phyloP scores from a whole-genome alignment of 805 yeast genomes.

The Candida cerambycidarum region DNA sequence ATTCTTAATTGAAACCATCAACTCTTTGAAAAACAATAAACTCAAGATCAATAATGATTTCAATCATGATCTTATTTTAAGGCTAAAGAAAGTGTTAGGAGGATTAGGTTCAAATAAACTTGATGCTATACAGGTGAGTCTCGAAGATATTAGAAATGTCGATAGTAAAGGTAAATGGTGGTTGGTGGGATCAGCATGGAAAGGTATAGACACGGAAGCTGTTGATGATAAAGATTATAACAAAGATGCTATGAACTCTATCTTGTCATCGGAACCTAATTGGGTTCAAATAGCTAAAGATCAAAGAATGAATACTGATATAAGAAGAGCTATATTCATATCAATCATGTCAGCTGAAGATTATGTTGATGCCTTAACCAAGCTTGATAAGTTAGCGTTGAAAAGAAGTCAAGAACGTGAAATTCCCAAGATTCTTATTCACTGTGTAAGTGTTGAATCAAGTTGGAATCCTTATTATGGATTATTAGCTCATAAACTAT shows the following conservation, averaged over 20 bases:
- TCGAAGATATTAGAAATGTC: conserved; percentile 76
- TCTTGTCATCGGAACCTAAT: conserved; percentile 70
- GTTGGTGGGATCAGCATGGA: conserved; percentile 98
- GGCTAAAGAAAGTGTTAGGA: conserved; percentile 66
- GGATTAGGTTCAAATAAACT: conserved; percentile 44
- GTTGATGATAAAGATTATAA: conserved; percentile 26
- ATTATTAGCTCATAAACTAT: conserved; percentile 69
- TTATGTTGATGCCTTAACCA: conserved; percentile 80
- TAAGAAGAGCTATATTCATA: conserved; percentile 89
- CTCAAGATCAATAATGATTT: conserved; percentile 55
- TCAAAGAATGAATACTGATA: conserved; percentile 93
- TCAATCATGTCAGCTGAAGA: conserved; percentile 96
- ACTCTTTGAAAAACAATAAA: conserved; percentile 84
- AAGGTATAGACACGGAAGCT: conserved; percentile 60
- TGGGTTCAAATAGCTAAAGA: conserved; percentile 84
- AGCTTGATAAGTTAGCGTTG: conserved; percentile 74
- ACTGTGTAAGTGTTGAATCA: conserved; percentile 82
- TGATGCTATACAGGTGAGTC: conserved; percentile 82
- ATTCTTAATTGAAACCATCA: conserved; percentile 80
- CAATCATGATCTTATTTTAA: conserved; percentile 49
- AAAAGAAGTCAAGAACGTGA: conserved; percentile 82
- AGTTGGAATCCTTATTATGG: conserved; percentile 90
- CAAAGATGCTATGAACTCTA: conserved; percentile 51
- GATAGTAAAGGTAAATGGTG: conserved; percentile 96
- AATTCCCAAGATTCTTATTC: conserved; percentile 79